These are phyloP conservation scores for Mangifera indica DNA, from an alignment of 345 rosid genomes.

Conservation along the genomic window DNA sequence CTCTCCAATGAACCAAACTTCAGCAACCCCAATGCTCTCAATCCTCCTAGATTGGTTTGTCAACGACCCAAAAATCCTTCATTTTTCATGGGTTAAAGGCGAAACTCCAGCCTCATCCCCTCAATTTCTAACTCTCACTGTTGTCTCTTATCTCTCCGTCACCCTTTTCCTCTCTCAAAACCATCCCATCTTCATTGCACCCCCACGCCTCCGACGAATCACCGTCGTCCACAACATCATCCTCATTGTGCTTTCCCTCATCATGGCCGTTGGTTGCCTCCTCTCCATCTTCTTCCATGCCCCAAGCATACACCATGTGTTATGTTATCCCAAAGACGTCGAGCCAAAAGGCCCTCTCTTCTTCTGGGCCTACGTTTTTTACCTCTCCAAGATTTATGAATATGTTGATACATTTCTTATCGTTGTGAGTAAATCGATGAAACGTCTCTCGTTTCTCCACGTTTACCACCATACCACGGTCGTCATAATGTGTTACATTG, in stretches of 20 bases:
- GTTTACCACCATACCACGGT: conserved; percentile 70
- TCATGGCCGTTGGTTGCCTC: conserved; percentile 44
- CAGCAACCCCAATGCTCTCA: neutral
- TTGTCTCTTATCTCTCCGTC: conserved; percentile 33
- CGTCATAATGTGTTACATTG: conserved; percentile 56
- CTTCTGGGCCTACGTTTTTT: conserved; percentile 68
- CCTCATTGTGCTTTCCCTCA: conserved; percentile 33
- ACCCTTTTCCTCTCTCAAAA: conserved; percentile 22
- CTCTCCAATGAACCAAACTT: neutral
- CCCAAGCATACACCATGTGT: conserved; percentile 32
- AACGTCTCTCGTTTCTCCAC: conserved; percentile 62
- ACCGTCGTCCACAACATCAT: conserved; percentile 36
- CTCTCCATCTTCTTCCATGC: conserved; percentile 30
- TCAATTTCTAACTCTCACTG: conserved; percentile 29
- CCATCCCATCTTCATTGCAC: neutral
- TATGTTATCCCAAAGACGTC: conserved; percentile 53
- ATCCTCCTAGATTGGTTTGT: conserved; percentile 33
- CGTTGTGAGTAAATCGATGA: conserved; percentile 37
- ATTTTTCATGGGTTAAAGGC: conserved; percentile 37
- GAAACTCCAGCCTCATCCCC: conserved; percentile 38
- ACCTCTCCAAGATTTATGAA: conserved; percentile 63
- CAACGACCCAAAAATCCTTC: conserved; percentile 33
- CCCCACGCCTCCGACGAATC: conserved; percentile 16
- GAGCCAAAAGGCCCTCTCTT: conserved; percentile 53
- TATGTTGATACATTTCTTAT: conserved; percentile 59